These are phyloP conservation scores for Filosporella fistucella DNA, from an alignment of 495 filamentous ascomycete species.

Conservation along the genomic window DNA sequence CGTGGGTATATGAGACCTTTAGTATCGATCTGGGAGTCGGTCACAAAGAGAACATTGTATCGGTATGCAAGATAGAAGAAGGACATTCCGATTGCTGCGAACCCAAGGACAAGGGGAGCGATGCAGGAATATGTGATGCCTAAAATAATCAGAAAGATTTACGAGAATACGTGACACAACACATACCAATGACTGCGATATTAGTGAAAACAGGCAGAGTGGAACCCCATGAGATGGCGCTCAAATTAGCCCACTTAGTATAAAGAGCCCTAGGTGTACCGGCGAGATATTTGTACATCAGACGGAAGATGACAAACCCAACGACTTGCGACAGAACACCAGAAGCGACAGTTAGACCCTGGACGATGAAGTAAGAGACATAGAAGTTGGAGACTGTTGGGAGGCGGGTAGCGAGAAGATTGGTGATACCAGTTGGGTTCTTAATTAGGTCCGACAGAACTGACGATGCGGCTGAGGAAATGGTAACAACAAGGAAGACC, in stretches of 20 bases:
- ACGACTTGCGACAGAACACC: conserved; percentile 71
- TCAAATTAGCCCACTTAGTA: conserved; percentile 55
- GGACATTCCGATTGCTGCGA: conserved; percentile 76
- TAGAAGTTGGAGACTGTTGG: conserved; percentile 90
- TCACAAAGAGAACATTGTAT: conserved; percentile 93
- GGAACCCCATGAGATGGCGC: conserved; percentile 79
- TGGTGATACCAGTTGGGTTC: conserved; percentile 54
- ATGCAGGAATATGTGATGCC: conserved; percentile 88
- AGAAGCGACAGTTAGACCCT: conserved; percentile 80
- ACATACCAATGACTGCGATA: conserved; percentile 72
- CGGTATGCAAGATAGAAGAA: conserved; percentile 92
- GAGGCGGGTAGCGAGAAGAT: conserved; percentile 67
- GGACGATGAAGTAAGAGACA: conserved; percentile 90
- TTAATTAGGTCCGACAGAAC: conserved; percentile 57
- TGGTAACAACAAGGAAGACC: conserved; percentile 84
- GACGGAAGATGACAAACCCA: conserved; percentile 69
- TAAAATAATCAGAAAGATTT: conserved; percentile 16
- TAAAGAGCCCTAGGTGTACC: conserved; percentile 54
- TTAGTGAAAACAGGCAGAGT: conserved; percentile 83
- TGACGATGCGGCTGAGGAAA: conserved; percentile 70
- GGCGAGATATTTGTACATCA: conserved; percentile 66
- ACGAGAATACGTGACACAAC: neutral
- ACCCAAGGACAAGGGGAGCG: conserved; percentile 84
- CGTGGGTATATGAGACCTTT: conserved; percentile 83
- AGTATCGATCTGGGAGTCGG: conserved; percentile 80